Evolutionary conservation across 371 early-diverging fungal species (phyloP).

Genomic region (Rhizomucor pusillus): DNA sequence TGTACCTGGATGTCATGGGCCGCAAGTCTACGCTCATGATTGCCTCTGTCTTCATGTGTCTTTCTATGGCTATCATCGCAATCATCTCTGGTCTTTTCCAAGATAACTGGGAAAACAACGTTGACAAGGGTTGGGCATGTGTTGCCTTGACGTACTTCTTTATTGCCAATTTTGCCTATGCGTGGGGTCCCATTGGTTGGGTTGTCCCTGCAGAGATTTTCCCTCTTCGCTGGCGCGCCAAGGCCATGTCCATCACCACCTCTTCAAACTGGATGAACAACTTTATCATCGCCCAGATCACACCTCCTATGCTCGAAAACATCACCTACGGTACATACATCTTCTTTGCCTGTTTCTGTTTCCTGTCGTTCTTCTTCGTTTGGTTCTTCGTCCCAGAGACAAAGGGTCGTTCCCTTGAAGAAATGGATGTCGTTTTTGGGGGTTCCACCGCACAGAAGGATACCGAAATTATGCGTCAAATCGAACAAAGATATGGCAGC

Average conservation of each 20-base stretch:
- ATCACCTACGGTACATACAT: slow-evolving; percentile 62
- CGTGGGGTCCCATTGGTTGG: slow-evolving; percentile 77
- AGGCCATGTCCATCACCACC: slow-evolving; percentile 84
- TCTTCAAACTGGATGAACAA: slow-evolving; percentile 89
- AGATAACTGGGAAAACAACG: slow-evolving; percentile 31
- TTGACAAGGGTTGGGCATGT: slow-evolving; percentile 33
- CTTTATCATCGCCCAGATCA: slow-evolving; percentile 63
- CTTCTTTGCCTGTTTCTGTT: slow-evolving; percentile 52
- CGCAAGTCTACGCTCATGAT: slow-evolving; percentile 49
- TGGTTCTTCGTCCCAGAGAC: slow-evolving; percentile 45
- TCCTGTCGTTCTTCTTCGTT: slow-evolving; percentile 30
- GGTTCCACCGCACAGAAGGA: slow-evolving; percentile 14
- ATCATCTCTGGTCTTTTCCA: slow-evolving; percentile 29
- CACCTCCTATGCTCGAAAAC: slow-evolving; percentile 56
- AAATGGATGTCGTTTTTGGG: slow-evolving; percentile 54
- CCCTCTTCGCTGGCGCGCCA: slow-evolving; percentile 71
- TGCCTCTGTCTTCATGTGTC: slow-evolving; percentile 39
- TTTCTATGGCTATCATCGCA: slow-evolving; percentile 39
- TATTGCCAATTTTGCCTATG: slow-evolving; percentile 66
- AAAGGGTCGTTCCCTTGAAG: slow-evolving; percentile 46
- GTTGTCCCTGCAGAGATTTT: slow-evolving; percentile 88
- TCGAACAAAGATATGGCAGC: slow-evolving; percentile 5
- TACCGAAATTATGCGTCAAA: slow-evolving; percentile 3
- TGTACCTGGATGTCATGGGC: slow-evolving; percentile 69
- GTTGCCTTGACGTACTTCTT: slow-evolving; percentile 60